Evolutionary conservation across 1,139 yeast species (phyloP), one percentile per base, ranked within the genome.

Genomic region (Suhomyces guaymorum): DNA sequence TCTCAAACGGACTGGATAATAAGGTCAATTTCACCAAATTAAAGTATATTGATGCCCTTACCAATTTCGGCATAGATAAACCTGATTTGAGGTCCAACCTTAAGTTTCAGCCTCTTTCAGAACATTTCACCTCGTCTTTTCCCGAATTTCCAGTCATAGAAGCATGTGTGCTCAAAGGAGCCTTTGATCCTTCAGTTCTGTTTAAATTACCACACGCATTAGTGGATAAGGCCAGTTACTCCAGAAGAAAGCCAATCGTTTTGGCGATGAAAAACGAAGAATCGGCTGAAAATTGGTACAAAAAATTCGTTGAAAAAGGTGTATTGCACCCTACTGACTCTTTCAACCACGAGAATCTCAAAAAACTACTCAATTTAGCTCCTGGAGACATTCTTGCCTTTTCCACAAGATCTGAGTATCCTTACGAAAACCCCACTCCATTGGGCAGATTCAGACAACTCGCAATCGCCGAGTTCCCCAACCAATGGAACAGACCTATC

Each of bases 361-460:
- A 60, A 4, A 27, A 51, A 1, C 31, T 41, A 1, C 55, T 84
- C 13, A 49, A 59, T n/a, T 52, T 87, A 19, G 47, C 69, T 33
- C 63, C 72, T 2, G 96, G 96, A 27, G 96, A 88, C 56, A 62
- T 87, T 3, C 53, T 92, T 24, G 92, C 92, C 3, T 73, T 86
- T 11, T 72, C 88, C 9, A 85, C 83, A 15, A 70, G 98, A 38
- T 78, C 87, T 1, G 54, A 59, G 5, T 48, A 77, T 18, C 63
- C 85, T 0, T 90, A 87, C 54, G 98, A 94, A 52, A 92, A 89
- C 52, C 97, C 98, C 14, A 92, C 98, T 0, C 97, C 98, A 0
- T 62, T 92, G 35, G 99, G 99, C 0, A 73, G 83, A 42, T 75
- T 87, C 45, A 73, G 98, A 39, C 96, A 88, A 53, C 52, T 87